phyloP scores from a whole-genome alignment of 73 alveolate species.

The Blepharisma stoltei region DNA sequence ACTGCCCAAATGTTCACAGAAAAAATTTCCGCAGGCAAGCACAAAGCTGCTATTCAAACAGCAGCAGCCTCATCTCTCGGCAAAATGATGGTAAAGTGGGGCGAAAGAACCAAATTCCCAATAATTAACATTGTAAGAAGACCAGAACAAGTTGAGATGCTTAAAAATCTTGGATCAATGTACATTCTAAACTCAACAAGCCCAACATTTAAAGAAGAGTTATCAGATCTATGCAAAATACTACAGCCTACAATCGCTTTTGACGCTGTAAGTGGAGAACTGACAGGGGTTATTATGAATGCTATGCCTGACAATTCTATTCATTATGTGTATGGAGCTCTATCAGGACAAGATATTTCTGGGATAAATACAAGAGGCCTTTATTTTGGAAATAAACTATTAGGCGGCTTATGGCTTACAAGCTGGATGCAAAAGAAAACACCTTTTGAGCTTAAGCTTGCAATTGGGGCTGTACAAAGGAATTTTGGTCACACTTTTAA shows the following conservation, averaged over 20 bases:
- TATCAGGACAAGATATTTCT: conserved; percentile 45
- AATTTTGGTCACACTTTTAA: background rate
- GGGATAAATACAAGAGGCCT: conserved; percentile 49
- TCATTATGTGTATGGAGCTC: conserved; percentile 50
- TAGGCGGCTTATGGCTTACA: conserved; percentile 56
- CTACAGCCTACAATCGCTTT: conserved; percentile 45
- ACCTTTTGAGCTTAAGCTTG: background rate
- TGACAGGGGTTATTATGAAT: conserved; percentile 40
- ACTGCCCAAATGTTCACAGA: background rate
- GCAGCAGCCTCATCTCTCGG: conserved; percentile 58
- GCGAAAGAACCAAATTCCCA: conserved; percentile 32
- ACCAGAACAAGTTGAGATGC: conserved; percentile 43
- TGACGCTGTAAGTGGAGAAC: conserved; percentile 61
- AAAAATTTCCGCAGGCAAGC: conserved; percentile 15
- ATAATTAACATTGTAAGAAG: conserved; percentile 59
- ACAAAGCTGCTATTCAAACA: conserved; percentile 43
- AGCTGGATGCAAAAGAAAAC: conserved; percentile 29
- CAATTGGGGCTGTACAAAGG: background rate
- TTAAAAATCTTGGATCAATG: conserved; percentile 31
- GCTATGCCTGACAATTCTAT: conserved; percentile 34
- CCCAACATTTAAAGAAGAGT: conserved; percentile 33
- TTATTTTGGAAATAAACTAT: conserved; percentile 50
- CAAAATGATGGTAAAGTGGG: conserved; percentile 36
- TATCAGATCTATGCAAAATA: conserved; percentile 33
- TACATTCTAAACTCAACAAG: conserved; percentile 49